Base-by-base conservation (phyloP, 257 asterid genomes). In the Haberlea rhodopensis region DNA sequence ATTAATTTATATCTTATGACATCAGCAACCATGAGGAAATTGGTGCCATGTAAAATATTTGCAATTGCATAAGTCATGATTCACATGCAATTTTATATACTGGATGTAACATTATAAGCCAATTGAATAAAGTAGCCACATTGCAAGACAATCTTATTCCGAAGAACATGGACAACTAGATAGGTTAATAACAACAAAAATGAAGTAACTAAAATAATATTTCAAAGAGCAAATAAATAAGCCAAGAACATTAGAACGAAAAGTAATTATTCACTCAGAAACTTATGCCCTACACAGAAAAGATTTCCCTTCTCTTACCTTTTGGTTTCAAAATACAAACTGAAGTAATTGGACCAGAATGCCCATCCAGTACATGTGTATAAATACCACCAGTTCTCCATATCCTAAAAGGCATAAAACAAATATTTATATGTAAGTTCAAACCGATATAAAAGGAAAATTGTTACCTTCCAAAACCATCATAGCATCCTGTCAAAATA, bases 401-500 rank as follows among this genome's bases (percentile, higher is more conserved):
- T 76, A 94, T 75, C 82, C 97, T 94, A 75, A 45, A 75, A 57
- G 58, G 53, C 57, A 70, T 40, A 66, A 53, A 60, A n/a, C 71
- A 66, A 72, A 45, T 75, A 1, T 23, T 37, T 3, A 61, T 21
- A 31, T 21, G n/a, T 25, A 67, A 49, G 4, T 31, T 62, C 26
- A 65, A 53, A 7, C 43, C 49, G 49, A 46, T 51, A 51, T 48
- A 25, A 28, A 34, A 58, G 51, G 21, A 43, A 19, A 45, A 31
- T 43, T 22, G 22, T 72, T 84, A 94, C 99, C 97, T 94, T 78
- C 96, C 99, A 51, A 86, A 75, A 63, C 95, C 91, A 79, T 94
- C 99, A 73, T 87, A 94, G 71, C 95, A 86, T 62, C 99, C 99
- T 2, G 97, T 84, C 84, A 94, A 60, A 70, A 90, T 79, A 75